A percentile compares a stretch with the other conserved stretches of the same genome.
Evolutionary conservation across 352 stramenopile genomes (phyloP).

Genomic region (Pythium vanterpoolii): DNA sequence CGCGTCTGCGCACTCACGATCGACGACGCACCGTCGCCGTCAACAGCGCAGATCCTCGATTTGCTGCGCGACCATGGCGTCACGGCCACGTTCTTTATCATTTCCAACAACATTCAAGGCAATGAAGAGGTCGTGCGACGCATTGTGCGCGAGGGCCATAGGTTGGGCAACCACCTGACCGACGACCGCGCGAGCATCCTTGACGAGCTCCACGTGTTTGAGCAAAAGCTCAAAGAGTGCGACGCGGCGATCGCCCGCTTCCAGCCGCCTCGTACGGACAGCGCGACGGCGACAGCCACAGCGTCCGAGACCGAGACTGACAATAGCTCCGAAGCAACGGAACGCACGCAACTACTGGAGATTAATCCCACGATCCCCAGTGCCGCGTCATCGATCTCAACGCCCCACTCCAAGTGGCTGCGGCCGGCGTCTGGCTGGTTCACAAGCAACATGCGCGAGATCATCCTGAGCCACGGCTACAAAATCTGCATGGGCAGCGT

Average conservation of each 20-base stretch:
- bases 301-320: neutral
- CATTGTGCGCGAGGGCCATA: conserved; percentile 79
- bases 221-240: conserved; percentile 78
- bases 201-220: conserved; percentile 80
- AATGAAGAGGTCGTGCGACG: conserved; percentile 65
- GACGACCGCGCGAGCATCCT: conserved; percentile 74
- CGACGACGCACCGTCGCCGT: conserved; percentile 68
- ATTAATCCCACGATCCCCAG: neutral
- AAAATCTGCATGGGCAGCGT: conserved; percentile 83
- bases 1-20: conserved; percentile 74
- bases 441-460: conserved; percentile 72
- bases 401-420: conserved; percentile 50
- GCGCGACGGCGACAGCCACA: neutral
- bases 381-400: neutral
- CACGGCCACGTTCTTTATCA: conserved; percentile 86
- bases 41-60: conserved; percentile 69
- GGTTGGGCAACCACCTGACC: conserved; percentile 78
- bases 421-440: conserved; percentile 85
- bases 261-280: conserved; percentile 27
- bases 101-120: conserved; percentile 62
- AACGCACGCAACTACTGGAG: conserved; percentile 20
- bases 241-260: conserved; percentile 57
- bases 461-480: conserved; percentile 73
- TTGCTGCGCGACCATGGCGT: conserved; percentile 56
- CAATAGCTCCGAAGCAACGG: neutral